Evolutionary conservation across 2,329 filamentous ascomycete species (phyloP).

Genomic region (Chaetomiaceae sp.): DNA sequence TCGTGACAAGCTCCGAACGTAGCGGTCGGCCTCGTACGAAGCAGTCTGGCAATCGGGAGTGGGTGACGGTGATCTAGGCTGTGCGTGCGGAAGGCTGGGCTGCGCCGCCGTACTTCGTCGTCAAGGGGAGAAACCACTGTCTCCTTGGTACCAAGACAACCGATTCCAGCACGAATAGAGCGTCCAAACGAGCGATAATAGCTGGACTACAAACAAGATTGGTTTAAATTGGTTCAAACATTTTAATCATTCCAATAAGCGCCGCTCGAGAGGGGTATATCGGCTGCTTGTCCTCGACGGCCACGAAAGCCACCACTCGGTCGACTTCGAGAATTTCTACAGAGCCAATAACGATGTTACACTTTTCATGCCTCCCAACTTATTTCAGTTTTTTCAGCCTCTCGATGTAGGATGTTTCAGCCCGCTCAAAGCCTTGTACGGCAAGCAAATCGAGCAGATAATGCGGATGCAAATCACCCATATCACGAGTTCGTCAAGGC

Average conservation of each 20-base stretch:
- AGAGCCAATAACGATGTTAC: not conserved
- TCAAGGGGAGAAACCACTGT: conserved; percentile 1
- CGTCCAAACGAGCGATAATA: conserved; percentile 4
- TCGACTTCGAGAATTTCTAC: conserved; percentile 5
- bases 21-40: conserved; percentile 7
- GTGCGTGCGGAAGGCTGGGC: conserved; percentile 10
- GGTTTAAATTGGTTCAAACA: conserved; percentile 5
- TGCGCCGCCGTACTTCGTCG: conserved; percentile 8
- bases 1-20: conserved; percentile 4
- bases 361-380: not conserved
- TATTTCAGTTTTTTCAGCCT: not conserved
- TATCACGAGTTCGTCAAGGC: conserved; percentile 1
- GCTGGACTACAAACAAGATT: conserved; percentile 3
- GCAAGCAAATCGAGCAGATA: not conserved
- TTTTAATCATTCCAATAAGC: conserved; percentile 1
- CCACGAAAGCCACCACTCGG: conserved; percentile 6
- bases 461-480: not conserved
- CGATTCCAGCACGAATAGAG: conserved; percentile 4
- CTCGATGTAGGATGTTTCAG: conserved; percentile 2
- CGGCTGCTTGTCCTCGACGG: conserved; percentile 7
- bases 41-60: conserved; percentile 9
- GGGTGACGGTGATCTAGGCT: conserved; percentile 13
- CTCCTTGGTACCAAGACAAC: conserved; percentile 4
- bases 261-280: not conserved
- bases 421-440: too few relatives aligned